Conservation (phyloP, 1,284 basidiomycete genomes). For the Puccinia hordei region DNA sequence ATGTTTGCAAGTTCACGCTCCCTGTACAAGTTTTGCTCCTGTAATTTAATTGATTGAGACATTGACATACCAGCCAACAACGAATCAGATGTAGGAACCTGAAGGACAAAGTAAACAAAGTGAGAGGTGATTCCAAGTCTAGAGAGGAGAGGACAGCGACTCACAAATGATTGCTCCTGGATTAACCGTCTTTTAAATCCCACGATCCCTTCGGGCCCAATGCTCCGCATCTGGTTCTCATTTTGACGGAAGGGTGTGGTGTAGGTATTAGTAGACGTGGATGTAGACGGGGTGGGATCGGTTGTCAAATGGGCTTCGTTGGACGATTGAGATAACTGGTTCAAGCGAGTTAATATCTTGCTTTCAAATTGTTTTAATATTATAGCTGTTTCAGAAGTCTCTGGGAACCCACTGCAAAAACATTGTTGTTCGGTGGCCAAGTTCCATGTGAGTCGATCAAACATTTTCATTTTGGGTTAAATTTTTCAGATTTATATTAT, state of each 20-base stretch:
- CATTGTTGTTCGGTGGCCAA: not conserved
- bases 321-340: slow-evolving; percentile 9
- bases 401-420: slow-evolving; percentile 20
- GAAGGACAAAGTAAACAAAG: not conserved
- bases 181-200: slow-evolving; percentile 29
- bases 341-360: slow-evolving; percentile 33
- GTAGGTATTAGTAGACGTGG: not conserved
- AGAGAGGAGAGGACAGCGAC: not conserved
- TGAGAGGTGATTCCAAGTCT: not conserved
- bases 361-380: slow-evolving; percentile 19
- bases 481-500: slow-evolving; percentile 2
- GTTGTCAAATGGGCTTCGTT: no score
- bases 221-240: not conserved
- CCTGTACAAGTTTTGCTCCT: slow-evolving; percentile 10
- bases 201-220: slow-evolving; percentile 30
- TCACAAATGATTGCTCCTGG: slow-evolving; percentile 24
- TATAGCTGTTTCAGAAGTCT: slow-evolving; percentile 16
- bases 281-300: not conserved
- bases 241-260: not conserved
- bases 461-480: not conserved
- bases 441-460: not conserved
- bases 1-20: slow-evolving; percentile 18
- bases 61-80: slow-evolving; percentile 34
- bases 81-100: slow-evolving; percentile 15
- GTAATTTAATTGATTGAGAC: slow-evolving; percentile 37